Conservation (phyloP, 2,329 filamentous ascomycete species). For the Apiospora phragmitis region DNA sequence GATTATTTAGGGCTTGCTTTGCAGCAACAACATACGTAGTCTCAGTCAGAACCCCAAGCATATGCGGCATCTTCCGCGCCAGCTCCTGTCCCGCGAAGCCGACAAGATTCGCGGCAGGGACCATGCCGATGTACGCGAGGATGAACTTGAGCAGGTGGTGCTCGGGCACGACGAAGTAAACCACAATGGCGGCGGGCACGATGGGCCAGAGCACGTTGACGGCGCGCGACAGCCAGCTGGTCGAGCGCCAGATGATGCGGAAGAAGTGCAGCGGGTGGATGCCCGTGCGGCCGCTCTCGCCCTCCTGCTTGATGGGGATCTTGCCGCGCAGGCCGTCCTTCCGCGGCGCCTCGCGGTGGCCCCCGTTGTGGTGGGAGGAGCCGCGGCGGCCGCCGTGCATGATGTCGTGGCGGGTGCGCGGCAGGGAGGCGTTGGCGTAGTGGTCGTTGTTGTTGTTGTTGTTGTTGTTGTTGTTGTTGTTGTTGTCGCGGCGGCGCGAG, state of each 20-base stretch:
- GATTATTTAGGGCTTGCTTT: not conserved
- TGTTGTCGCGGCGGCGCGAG: not conserved
- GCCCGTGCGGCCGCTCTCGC: conserved; percentile 69
- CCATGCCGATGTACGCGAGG: conserved; percentile 74
- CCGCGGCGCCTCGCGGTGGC: conserved; percentile 1
- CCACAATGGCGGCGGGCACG: conserved; percentile 70
- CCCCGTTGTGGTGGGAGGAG: not conserved
- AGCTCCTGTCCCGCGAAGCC: conserved; percentile 74
- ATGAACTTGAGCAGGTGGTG: conserved; percentile 66
- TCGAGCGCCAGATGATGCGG: conserved; percentile 63
- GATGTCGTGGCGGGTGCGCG: conserved; percentile 14
- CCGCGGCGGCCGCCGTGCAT: not conserved
- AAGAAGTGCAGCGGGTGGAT: conserved; percentile 66
- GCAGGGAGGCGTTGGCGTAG: conserved; percentile 7
- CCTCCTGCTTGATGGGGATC: conserved; percentile 39
- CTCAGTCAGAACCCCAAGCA: conserved; percentile 63
- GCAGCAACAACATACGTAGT: conserved; percentile 49
- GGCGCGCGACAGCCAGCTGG: conserved; percentile 60
- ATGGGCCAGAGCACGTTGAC: conserved; percentile 76
- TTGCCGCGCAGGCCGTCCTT: conserved; percentile 18
- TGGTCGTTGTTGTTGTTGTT: not conserved
- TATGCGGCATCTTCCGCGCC: conserved; percentile 73
- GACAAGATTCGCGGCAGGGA: conserved; percentile 73
- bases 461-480: not conserved
- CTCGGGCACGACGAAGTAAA: conserved; percentile 43